phyloP scores from a whole-genome alignment of 2,329 filamentous ascomycete genomes.

The Fusarium pseudograminearum region DNA sequence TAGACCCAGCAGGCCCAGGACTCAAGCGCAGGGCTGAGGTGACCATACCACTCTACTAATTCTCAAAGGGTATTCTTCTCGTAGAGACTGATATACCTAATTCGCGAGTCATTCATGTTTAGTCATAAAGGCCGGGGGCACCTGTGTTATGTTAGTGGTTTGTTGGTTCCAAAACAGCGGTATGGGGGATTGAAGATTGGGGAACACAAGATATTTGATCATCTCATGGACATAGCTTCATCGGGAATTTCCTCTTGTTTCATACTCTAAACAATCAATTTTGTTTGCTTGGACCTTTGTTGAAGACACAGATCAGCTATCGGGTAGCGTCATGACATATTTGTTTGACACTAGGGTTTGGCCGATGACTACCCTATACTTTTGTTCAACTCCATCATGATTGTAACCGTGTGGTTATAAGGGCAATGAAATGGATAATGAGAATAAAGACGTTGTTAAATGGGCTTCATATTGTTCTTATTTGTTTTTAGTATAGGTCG shows the following conservation, averaged over 20 bases:
- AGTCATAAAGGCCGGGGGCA: background rate
- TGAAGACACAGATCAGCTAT: background rate
- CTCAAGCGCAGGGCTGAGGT: background rate
- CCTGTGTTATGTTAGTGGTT: background rate
- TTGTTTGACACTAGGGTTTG: background rate
- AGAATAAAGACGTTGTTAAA: background rate
- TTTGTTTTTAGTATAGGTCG: background rate
- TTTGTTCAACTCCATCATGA: background rate
- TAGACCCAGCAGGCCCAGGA: background rate
- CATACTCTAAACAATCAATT: background rate
- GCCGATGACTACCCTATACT: background rate
- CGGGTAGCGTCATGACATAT: background rate
- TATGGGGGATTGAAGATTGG: background rate
- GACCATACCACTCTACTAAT: background rate
- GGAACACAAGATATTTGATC: background rate
- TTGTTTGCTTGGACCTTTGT: background rate
- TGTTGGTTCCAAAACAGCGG: background rate
- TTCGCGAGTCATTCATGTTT: background rate
- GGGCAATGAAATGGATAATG: background rate
- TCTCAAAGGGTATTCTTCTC: background rate
- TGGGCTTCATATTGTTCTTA: background rate
- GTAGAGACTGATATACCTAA: background rate
- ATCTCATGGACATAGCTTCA: background rate
- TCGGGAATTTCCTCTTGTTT: background rate
- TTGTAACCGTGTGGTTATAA: background rate